Evolutionary conservation across 1,139 yeast genomes (phyloP).

Genomic region (Debaryomycetaceae sp.): DNA sequence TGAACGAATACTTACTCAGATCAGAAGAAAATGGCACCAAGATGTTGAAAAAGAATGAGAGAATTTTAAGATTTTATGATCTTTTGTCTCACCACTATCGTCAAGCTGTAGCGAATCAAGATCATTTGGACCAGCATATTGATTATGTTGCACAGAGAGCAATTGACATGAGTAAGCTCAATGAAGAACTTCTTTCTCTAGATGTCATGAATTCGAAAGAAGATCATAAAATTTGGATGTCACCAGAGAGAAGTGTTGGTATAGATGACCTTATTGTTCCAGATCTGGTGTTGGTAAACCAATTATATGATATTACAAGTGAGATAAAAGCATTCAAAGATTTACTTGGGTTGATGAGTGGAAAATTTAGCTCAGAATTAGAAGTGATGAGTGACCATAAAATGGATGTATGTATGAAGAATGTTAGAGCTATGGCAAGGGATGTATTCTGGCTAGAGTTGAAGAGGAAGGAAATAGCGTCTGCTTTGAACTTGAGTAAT

Average conservation of each 20-base stretch:
- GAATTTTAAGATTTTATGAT: constrained; percentile 27
- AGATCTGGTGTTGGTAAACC: constrained; percentile 40
- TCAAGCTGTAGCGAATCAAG: constrained; percentile 38
- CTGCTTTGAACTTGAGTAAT: neutral
- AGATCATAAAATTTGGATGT: constrained; percentile 15
- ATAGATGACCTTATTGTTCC: constrained; percentile 40
- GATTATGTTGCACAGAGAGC: constrained; percentile 32
- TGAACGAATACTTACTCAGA: neutral
- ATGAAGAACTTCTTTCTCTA: constrained; percentile 20
- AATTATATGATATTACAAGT: constrained; percentile 62
- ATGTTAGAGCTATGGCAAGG: constrained; percentile 65
- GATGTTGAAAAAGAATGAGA: constrained; percentile 6
- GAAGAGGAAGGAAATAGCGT: constrained; percentile 31
- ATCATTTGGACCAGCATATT: constrained; percentile 29
- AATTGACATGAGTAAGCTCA: constrained; percentile 22
- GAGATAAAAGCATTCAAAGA: constrained; percentile 72
- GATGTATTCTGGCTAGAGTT: constrained; percentile 64
- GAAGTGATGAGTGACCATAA: constrained; percentile 35
- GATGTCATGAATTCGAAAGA: constrained; percentile 23
- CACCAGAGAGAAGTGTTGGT: constrained; percentile 10
- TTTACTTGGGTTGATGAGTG: constrained; percentile 54
- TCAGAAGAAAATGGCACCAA: neutral
- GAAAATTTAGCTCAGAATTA: constrained; percentile 37
- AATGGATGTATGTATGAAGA: constrained; percentile 53
- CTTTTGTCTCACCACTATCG: constrained; percentile 36